Conservation (phyloP, 2,329 filamentous ascomycete genomes). For the Diaporthe caulivora region DNA sequence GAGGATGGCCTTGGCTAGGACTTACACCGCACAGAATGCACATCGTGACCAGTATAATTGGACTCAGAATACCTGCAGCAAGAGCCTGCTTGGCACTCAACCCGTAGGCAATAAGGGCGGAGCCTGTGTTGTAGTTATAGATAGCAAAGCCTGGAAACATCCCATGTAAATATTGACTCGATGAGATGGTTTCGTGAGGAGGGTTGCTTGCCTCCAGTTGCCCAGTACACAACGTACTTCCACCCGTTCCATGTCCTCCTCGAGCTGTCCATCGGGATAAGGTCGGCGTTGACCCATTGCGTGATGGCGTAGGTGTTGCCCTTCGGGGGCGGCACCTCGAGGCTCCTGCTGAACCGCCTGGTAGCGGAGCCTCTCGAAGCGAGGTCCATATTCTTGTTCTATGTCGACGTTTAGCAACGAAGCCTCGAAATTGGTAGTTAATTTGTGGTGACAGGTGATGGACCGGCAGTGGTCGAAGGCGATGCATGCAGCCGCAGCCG, state of each 20-base stretch:
- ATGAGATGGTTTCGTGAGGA: background rate
- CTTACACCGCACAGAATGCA: slow-evolving; percentile 34
- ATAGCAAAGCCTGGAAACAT: slow-evolving; percentile 27
- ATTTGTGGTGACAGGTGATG: background rate
- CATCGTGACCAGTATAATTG: slow-evolving; percentile 25
- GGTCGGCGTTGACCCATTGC: slow-evolving; percentile 30
- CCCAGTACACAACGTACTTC: slow-evolving; percentile 35
- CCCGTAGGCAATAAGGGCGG: slow-evolving; percentile 31
- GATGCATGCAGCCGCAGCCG: background rate
- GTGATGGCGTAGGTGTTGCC: slow-evolving; percentile 30
- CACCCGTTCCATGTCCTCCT: slow-evolving; percentile 32
- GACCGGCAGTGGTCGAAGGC: background rate
- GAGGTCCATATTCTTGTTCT: slow-evolving; percentile 19
- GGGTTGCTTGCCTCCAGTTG: slow-evolving; percentile 27
- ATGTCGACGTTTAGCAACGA: background rate
- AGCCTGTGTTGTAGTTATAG: slow-evolving; percentile 36
- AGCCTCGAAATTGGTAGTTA: background rate
- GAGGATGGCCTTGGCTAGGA: background rate
- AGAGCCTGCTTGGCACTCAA: slow-evolving; percentile 32
- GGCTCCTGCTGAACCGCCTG: slow-evolving; percentile 10
- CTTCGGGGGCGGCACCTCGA: slow-evolving; percentile 24
- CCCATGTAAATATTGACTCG: background rate
- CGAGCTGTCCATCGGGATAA: slow-evolving; percentile 32
- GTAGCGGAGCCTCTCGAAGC: slow-evolving; percentile 21
- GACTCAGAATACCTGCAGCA: slow-evolving; percentile 31